These are phyloP conservation scores for Fusarium lyarnte DNA, from an alignment of 2,329 filamentous ascomycete genomes.

Conservation along the genomic window DNA sequence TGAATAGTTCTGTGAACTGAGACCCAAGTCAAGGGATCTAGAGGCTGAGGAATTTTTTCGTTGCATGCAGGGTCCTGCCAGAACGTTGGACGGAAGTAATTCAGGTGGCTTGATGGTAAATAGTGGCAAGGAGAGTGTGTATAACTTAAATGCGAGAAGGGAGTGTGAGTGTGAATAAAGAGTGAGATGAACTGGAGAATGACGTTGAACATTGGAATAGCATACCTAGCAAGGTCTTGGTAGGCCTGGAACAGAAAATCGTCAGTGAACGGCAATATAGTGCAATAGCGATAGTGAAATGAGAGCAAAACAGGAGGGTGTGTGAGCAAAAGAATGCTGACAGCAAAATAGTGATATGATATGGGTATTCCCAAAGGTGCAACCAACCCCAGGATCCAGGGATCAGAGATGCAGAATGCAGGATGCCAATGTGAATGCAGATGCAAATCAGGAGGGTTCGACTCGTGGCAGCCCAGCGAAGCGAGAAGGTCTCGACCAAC, in stretches of 20 bases:
- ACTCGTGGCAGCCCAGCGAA: slow-evolving; percentile 19
- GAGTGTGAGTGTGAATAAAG: background rate
- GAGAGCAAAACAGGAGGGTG: background rate
- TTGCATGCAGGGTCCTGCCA: background rate
- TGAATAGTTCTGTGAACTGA: background rate
- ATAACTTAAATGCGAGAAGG: background rate
- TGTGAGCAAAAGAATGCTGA: background rate
- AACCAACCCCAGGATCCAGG: slow-evolving; percentile 1
- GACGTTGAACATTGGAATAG: slow-evolving; percentile 9
- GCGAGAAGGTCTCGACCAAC: slow-evolving; percentile 33
- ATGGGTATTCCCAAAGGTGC: background rate
- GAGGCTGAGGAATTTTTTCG: background rate
- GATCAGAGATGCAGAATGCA: slow-evolving; percentile 22
- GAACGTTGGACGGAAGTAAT: background rate
- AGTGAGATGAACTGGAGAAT: background rate
- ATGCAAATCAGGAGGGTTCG: slow-evolving; percentile 28
- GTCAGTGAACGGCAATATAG: slow-evolving; percentile 32
- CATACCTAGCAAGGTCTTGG: slow-evolving; percentile 49
- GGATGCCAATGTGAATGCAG: slow-evolving; percentile 21
- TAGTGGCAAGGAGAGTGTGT: background rate
- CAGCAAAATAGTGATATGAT: background rate
- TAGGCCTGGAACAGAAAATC: slow-evolving; percentile 48
- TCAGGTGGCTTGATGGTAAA: background rate
- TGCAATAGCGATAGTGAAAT: background rate
- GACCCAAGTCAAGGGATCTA: background rate